Conservation (phyloP, 2,329 filamentous ascomycete genomes). For the Fusarium globosum region DNA sequence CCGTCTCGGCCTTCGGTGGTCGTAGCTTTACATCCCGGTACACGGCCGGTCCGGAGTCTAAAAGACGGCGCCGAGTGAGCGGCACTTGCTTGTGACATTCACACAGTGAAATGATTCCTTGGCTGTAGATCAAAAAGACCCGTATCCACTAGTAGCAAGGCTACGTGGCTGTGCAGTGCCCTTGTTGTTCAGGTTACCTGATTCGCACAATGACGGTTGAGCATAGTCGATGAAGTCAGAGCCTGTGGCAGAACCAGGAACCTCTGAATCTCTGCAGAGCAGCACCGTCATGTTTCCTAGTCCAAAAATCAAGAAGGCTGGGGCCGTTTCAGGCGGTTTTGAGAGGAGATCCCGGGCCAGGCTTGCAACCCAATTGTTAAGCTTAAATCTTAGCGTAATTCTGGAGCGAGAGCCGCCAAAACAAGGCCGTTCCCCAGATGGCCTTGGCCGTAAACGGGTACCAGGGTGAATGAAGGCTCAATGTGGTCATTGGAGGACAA, state of each 20-base stretch:
- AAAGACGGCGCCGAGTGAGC: constrained; percentile 30
- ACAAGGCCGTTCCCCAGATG: background rate
- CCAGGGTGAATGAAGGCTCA: background rate
- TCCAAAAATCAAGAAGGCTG: background rate
- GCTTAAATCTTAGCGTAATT: constrained; percentile 38
- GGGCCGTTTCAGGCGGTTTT: constrained; percentile 17
- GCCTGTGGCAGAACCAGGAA: background rate
- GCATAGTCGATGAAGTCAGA: constrained; percentile 14
- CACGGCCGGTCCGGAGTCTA: constrained; percentile 35
- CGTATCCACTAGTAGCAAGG: constrained; percentile 10
- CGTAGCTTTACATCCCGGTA: constrained; percentile 6
- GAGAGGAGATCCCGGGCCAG: constrained; percentile 17
- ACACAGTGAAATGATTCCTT: constrained; percentile 25
- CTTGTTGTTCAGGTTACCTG: constrained; percentile 8
- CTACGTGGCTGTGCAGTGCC: constrained; percentile 29
- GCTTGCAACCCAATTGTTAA: constrained; percentile 27
- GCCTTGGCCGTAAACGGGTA: background rate
- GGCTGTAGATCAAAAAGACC: constrained; percentile 26
- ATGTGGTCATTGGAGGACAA: constrained; percentile 10
- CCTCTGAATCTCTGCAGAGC: background rate
- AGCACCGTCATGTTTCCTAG: constrained; percentile 1
- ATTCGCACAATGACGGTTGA: background rate
- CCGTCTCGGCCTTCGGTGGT: constrained; percentile 26
- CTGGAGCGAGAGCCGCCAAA: constrained; percentile 27
- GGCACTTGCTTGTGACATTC: constrained; percentile 17